phyloP scores from a whole-genome alignment of 768 basidiomycete species.

The Agaricus blazei region DNA sequence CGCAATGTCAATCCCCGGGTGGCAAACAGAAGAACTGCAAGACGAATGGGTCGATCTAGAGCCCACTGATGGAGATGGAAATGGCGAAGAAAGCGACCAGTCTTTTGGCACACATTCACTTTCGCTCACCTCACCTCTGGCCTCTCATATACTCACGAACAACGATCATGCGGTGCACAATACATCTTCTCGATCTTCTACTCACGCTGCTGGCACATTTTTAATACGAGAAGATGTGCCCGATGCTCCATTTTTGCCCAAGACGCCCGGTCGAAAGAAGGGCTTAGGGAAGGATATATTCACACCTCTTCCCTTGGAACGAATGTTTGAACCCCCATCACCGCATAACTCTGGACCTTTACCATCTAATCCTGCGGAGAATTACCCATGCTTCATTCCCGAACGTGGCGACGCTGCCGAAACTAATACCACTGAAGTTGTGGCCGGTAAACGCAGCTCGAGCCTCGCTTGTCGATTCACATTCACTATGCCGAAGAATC shows the following conservation, averaged over 20 bases:
- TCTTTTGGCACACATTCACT: slow-evolving; percentile 50
- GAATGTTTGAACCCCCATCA: slow-evolving; percentile 92
- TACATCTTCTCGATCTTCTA: slow-evolving; percentile 20
- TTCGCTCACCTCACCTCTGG: slow-evolving; percentile 55
- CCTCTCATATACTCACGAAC: slow-evolving; percentile 46
- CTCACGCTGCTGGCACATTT: slow-evolving; percentile 59
- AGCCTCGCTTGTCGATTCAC: slow-evolving; percentile 64
- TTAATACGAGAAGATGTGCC: slow-evolving; percentile 67
- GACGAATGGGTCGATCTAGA: slow-evolving; percentile 86
- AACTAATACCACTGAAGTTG: slow-evolving; percentile 46
- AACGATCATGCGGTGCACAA: slow-evolving; percentile 26
- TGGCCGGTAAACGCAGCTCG: slow-evolving; percentile 39
- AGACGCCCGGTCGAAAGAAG: slow-evolving; percentile 63
- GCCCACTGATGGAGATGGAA: slow-evolving; percentile 34
- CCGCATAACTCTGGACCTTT: slow-evolving; percentile 41
- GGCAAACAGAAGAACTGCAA: slow-evolving; percentile 86
- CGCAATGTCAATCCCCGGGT: slow-evolving; percentile 43
- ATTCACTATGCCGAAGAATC: slow-evolving; percentile 54
- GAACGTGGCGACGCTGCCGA: slow-evolving; percentile 41
- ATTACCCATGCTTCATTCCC: neutral
- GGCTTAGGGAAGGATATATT: slow-evolving; percentile 77
- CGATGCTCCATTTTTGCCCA: slow-evolving; percentile 49
- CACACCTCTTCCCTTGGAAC: slow-evolving; percentile 80
- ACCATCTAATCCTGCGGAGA: neutral
- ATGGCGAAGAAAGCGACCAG: slow-evolving; percentile 30